These are phyloP conservation scores for Alternaria arborescens DNA, from an alignment of 2,329 filamentous ascomycete species.

Conservation along the genomic window DNA sequence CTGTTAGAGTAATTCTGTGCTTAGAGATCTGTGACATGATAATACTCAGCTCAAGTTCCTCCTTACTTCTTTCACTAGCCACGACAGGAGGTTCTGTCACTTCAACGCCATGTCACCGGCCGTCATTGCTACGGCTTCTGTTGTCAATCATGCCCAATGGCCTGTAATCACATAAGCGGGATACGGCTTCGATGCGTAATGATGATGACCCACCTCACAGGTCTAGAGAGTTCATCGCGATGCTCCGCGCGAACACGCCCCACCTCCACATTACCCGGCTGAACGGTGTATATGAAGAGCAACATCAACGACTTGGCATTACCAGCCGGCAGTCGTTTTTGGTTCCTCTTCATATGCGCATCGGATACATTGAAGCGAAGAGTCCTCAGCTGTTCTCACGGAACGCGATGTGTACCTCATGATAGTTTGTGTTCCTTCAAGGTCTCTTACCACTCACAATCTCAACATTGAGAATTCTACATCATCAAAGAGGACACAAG, in stretches of 20 bases:
- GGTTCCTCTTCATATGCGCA: not conserved
- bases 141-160: not conserved
- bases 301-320: conserved; percentile 1
- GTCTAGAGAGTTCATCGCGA: not conserved
- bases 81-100: too few species aligned
- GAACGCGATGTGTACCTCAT: not conserved
- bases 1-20: not conserved
- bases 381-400: not conserved
- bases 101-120: too few species aligned
- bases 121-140: not conserved
- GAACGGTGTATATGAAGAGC: not conserved
- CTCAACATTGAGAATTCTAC: not conserved
- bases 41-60: too few species aligned
- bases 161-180: not conserved
- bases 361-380: not conserved
- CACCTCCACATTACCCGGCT: conserved; percentile 1
- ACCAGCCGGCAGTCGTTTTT: not conserved
- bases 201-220: not conserved
- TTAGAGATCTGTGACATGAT: not conserved
- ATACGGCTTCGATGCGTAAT: not conserved
- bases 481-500: not conserved
- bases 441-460: not conserved
- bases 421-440: not conserved
- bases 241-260: not conserved
- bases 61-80: too few species aligned